Conservation (phyloP, 345 rosid species). For the Murraya koenigii region DNA sequence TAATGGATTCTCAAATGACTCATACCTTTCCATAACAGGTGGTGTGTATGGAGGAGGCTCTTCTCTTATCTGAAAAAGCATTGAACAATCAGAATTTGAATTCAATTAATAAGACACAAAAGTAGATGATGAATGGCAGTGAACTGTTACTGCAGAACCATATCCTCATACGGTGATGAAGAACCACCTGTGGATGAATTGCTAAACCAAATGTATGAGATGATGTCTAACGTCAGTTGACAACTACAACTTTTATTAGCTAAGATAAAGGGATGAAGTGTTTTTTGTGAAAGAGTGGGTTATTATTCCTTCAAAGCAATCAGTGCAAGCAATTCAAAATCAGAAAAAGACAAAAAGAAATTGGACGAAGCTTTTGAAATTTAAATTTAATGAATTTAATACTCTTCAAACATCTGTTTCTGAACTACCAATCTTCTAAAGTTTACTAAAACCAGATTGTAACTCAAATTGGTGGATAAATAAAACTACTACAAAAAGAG, state of each 20-base stretch:
- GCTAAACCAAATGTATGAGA: constrained; percentile 22
- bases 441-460: neutral
- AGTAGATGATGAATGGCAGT: constrained; percentile 11
- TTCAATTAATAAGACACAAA: neutral
- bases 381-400: no score
- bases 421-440: neutral
- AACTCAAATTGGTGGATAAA: neutral
- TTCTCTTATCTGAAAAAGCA: constrained; percentile 65
- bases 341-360: no score
- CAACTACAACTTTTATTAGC: neutral
- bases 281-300: no score
- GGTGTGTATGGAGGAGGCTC: constrained; percentile 87
- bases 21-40: constrained; percentile 48
- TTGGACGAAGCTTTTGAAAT: no score
- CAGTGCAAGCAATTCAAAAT: neutral
- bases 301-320: no score
- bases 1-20: constrained; percentile 80
- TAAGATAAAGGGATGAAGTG: no score
- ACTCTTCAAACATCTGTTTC: neutral
- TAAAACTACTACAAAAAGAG: neutral
- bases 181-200: constrained; percentile 22
- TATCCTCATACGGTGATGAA: constrained; percentile 59
- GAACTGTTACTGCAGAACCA: constrained; percentile 65
- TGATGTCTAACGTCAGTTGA: neutral
- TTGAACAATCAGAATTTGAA: constrained; percentile 12